Percentiles rank a stretch among this genome's conserved stretches.
These are phyloP conservation scores for Ustilago shanxiensis DNA, from an alignment of 1,284 basidiomycete genomes.

Conservation along the genomic window DNA sequence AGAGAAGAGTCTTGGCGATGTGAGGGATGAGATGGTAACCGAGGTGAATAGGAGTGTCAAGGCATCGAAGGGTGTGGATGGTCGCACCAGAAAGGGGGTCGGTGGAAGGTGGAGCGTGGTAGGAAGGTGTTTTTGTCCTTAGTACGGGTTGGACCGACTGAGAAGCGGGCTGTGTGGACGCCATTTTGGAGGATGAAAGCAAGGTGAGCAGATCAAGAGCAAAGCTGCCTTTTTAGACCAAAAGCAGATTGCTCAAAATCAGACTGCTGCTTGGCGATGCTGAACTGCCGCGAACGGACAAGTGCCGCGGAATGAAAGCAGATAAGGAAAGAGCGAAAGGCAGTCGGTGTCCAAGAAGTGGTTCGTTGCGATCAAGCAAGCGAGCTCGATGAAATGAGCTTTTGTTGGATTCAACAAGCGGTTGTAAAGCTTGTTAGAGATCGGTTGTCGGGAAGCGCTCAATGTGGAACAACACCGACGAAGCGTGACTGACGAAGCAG, in stretches of 20 bases:
- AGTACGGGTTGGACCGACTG: slow-evolving; percentile 36
- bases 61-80: slow-evolving; percentile 64
- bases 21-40: slow-evolving; percentile 69
- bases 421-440: slow-evolving; percentile 16
- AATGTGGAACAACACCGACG: slow-evolving; percentile 23
- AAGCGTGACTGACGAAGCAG: slow-evolving; percentile 15
- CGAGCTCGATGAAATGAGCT: neutral
- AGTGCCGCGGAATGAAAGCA: neutral
- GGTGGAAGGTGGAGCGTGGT: slow-evolving; percentile 65
- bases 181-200: slow-evolving; percentile 19
- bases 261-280: neutral
- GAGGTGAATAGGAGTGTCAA: slow-evolving; percentile 66
- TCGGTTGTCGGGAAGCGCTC: slow-evolving; percentile 28
- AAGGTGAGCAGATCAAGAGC: slow-evolving; percentile 2
- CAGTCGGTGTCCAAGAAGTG: neutral
- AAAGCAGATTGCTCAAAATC: neutral
- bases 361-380: neutral
- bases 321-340: too few relatives aligned
- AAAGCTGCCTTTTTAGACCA: slow-evolving; percentile 7
- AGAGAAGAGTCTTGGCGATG: slow-evolving; percentile 77
- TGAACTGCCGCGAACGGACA: neutral
- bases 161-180: slow-evolving; percentile 18
- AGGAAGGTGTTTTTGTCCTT: slow-evolving; percentile 64
- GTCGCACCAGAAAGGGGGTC: slow-evolving; percentile 60
- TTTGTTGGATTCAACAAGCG: slow-evolving; percentile 8